Evolutionary conservation across 257 asterid species (phyloP).

Genomic region (Penstemon barbatus): DNA sequence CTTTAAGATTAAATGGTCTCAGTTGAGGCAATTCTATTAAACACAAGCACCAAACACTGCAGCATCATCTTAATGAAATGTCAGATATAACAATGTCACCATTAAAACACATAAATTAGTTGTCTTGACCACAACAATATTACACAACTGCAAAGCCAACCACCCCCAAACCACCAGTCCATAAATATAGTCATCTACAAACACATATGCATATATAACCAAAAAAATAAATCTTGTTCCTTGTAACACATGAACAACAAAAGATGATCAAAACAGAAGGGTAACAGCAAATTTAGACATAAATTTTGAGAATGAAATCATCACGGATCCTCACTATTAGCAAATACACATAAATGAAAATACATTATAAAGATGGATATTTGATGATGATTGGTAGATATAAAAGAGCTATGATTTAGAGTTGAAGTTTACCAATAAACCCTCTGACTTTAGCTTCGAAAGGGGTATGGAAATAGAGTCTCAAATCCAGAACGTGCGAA

Average conservation of each 20-base stretch:
- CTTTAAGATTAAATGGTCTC: slow-evolving; percentile 17
- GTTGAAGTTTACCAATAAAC: slow-evolving; percentile 26
- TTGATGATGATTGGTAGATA: neutral
- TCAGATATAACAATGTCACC: slow-evolving; percentile 12
- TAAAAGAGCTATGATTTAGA: slow-evolving; percentile 3
- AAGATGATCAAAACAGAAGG: slow-evolving; percentile 2
- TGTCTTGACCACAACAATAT: slow-evolving; percentile 9
- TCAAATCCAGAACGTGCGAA: slow-evolving; percentile 6
- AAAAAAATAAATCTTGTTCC: neutral
- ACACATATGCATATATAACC: neutral
- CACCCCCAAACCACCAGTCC: neutral
- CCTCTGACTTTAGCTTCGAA: slow-evolving; percentile 21
- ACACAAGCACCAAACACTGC: slow-evolving; percentile 23
- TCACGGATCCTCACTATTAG: slow-evolving; percentile 2
- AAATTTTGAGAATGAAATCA: slow-evolving; percentile 5
- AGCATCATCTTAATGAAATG: slow-evolving; percentile 19
- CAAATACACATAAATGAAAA: neutral
- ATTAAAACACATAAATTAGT: neutral
- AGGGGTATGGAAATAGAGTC: neutral
- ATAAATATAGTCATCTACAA: neutral
- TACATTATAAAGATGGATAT: neutral
- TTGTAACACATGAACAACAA: neutral
- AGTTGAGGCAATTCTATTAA: neutral
- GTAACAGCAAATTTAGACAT: neutral
- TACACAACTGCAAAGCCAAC: slow-evolving; percentile 1